Base-by-base conservation (phyloP, 129 eudicot species). In the Glebionis coronaria region DNA sequence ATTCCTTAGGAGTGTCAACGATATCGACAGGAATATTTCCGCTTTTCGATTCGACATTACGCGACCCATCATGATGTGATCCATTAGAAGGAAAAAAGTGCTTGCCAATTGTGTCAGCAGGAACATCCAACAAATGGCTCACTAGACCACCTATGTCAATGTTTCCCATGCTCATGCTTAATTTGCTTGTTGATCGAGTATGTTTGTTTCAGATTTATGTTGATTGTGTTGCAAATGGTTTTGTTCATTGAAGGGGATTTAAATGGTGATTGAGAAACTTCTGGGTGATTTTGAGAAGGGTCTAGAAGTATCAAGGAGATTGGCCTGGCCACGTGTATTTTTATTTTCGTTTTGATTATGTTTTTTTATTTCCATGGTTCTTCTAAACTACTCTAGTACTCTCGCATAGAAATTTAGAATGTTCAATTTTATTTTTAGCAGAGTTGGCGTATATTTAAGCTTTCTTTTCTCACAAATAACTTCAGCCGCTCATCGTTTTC, bases 1-100 rank as follows among this genome's bases (percentile, higher is more conserved):
- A 71, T 29, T 87, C 80, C 51, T 78, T 82, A n/a, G 91, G 81
- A 1, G 83, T 60, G 13, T 88, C 95, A 14, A 84, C 68, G n/a
- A 88, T 78, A 56, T 88, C 95, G 3, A 58, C 86, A 1, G 88
- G 78, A 0, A 82, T 70, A 16, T 61, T 69, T 35, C 71, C 42
- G 9, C 42, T 46, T 40, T 73, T 60, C 15, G 73, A 54, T 52
- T 73, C 65, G 13, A 64, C 74, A 29, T 44, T 70, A 4, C 16
- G 13, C 1, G 57, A 25, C 21, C n/a, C n/a, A n/a, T 74, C 81
- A 2, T 54, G 77, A 16, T 63, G 76, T 21, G 77, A 44, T 9
- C 81, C 74, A 3, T 82, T 44, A 8, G 75, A 7, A 18, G 79
- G 69, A 49, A 54, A 44, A 4, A 80, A 28, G 1, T 56, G 0